phyloP scores from a whole-genome alignment of 306 rosid genomes.

The Fagus crenata region DNA sequence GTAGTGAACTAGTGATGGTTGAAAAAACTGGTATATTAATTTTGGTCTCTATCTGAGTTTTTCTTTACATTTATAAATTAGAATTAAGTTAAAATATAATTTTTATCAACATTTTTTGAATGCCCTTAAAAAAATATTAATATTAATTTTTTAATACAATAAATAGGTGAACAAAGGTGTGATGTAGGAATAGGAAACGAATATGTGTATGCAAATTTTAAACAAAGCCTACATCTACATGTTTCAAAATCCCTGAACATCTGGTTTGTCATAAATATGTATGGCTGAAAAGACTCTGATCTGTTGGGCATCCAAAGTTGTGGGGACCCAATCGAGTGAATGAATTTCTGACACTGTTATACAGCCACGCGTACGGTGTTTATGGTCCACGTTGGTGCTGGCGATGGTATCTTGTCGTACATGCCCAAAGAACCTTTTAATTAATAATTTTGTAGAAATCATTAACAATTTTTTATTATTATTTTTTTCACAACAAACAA shows the following conservation, averaged over 20 bases:
- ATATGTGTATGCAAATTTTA: background rate
- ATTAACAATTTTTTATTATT: background rate
- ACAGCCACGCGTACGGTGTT: slow-evolving; percentile 31
- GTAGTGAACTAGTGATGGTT: too few relatives aligned
- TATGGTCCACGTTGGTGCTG: background rate
- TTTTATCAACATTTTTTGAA: too few relatives aligned
- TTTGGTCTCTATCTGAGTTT: too few relatives aligned
- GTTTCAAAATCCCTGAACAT: background rate
- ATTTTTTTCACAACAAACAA: slow-evolving; percentile 12
- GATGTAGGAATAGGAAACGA: background rate
- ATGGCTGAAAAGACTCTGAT: background rate
- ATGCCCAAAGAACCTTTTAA: slow-evolving; percentile 13
- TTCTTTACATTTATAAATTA: too few relatives aligned
- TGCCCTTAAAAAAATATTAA: too few relatives aligned
- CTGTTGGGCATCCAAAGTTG: slow-evolving; percentile 21
- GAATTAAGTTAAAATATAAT: too few relatives aligned
- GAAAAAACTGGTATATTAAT: too few relatives aligned
- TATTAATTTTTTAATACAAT: too few relatives aligned
- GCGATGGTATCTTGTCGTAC: slow-evolving; percentile 17
- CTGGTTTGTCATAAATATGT: slow-evolving; percentile 2
- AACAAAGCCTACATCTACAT: background rate
- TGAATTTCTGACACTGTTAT: background rate
- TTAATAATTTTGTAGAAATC: slow-evolving; percentile 8
- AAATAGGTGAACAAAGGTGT: background rate
- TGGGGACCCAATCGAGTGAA: slow-evolving; percentile 13